Base-by-base conservation (phyloP, 2,329 filamentous ascomycete species). In the Orbilia javanica region DNA sequence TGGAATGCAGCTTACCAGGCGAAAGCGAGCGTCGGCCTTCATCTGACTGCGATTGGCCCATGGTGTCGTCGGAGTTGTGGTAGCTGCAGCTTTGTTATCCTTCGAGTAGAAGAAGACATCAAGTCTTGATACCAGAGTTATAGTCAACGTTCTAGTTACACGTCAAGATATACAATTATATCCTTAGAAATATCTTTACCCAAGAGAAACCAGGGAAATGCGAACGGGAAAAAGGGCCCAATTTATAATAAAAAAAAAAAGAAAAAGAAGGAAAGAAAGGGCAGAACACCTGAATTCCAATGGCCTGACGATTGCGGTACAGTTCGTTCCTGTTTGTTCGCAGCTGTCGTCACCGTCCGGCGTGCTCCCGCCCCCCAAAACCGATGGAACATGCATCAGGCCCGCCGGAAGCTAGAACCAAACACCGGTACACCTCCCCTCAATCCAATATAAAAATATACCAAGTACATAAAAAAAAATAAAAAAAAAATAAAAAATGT, bases 1-100 rank as follows among this genome's bases (percentile, higher is more conserved):
- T 48, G 18, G 7, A 50, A 11, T 50, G 29, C 20, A 52, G 11
- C 39, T 68, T 69, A 77, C 73, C 73, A 22, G 66, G 73, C 39
- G 66, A 66, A 52, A 77, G 60, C 60, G 64, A 53, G 18, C 44
- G 34, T 5, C 22, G 31, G 18, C 42, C 22, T 36, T 72, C 74
- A 44, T 72, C 74, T 39, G 74, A 78, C 36, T 72, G 67, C 10
- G 74, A 67, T 57, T 78, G 74, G 27, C 74, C 74, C 74, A 78
- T 78, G 46, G 15, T 50, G 62, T 52, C 18, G 62, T 52, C 13
- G 27, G 29, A 50, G 27, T 63, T 10, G 25, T 53, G 15, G 29
- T 57, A 11, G 52, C 18, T 18, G 52, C 18, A 57, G 52, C 29
- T 57, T 36, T 39, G 36, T 15, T 15, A 39, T 15, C 11, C 36